Evolutionary conservation across 768 basidiomycete species (phyloP).

Genomic region (Hericium alpestre): DNA sequence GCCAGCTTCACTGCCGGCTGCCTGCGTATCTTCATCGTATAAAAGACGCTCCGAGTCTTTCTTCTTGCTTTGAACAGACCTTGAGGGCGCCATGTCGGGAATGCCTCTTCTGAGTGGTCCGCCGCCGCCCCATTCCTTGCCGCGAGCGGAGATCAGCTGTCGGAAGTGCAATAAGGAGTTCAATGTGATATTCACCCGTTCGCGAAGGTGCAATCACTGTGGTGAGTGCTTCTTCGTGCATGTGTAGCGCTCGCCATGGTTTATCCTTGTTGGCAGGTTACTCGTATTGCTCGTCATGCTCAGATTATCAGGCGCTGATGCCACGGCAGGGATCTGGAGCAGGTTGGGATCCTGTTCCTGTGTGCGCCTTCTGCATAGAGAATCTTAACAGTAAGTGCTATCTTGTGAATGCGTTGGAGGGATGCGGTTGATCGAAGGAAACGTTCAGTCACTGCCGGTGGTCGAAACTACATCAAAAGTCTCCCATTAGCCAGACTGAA

Average conservation of each 20-base stretch:
- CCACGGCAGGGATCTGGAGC: slow-evolving; percentile 42
- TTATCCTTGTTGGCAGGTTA: slow-evolving; percentile 37
- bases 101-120: slow-evolving; percentile 64
- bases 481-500: slow-evolving; percentile 52
- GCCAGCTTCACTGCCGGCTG: no score
- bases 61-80: no score
- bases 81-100: slow-evolving; percentile 22
- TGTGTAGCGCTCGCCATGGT: slow-evolving; percentile 1
- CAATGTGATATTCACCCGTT: slow-evolving; percentile 51
- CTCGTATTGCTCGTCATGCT: slow-evolving; percentile 61
- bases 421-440: slow-evolving; percentile 1
- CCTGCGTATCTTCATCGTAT: no score
- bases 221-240: slow-evolving; percentile 32
- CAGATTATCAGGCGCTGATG: slow-evolving; percentile 70
- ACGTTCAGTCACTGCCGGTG: slow-evolving; percentile 56
- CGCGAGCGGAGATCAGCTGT: slow-evolving; percentile 32
- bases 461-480: slow-evolving; percentile 42
- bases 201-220: slow-evolving; percentile 65
- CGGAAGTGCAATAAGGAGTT: slow-evolving; percentile 72
- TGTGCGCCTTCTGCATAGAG: slow-evolving; percentile 71
- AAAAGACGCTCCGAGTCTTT: no score
- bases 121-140: slow-evolving; percentile 27
- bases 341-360: slow-evolving; percentile 56
- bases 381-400: slow-evolving; percentile 42
- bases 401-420: not conserved